Percentiles rank a stretch among this genome's conserved stretches.
Evolutionary conservation across 768 basidiomycete genomes (phyloP).

Genomic region (Exsudoporus frostii): DNA sequence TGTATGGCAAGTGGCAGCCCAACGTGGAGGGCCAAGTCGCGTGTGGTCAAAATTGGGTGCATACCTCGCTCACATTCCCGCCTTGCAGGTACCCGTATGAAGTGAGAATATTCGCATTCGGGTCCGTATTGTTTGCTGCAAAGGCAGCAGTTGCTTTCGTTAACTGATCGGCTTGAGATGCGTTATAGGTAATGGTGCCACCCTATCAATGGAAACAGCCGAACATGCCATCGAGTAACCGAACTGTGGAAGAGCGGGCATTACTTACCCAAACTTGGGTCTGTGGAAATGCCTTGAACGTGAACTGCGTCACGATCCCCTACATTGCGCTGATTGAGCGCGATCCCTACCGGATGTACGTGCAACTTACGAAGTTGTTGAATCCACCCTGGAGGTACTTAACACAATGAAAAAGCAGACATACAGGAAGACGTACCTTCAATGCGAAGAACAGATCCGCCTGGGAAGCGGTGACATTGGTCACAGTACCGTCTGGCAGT

Average conservation of each 20-base stretch:
- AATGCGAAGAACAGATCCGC: slow-evolving; percentile 45
- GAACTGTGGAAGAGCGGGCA: neutral
- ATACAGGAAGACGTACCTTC: slow-evolving; percentile 32
- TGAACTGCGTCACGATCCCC: slow-evolving; percentile 62
- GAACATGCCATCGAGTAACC: slow-evolving; percentile 4
- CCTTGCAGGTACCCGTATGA: slow-evolving; percentile 36
- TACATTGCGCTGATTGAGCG: slow-evolving; percentile 36
- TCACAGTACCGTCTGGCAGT: slow-evolving; percentile 49
- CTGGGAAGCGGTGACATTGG: slow-evolving; percentile 32
- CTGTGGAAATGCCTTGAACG: slow-evolving; percentile 41
- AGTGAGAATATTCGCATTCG: slow-evolving; percentile 38
- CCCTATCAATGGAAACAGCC: slow-evolving; percentile 35
- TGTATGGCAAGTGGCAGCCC: neutral
- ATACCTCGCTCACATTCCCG: slow-evolving; percentile 33
- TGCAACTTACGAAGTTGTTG: slow-evolving; percentile 53
- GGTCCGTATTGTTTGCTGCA: slow-evolving; percentile 18
- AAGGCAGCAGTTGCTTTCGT: slow-evolving; percentile 26
- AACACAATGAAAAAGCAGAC: neutral
- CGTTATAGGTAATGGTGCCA: slow-evolving; percentile 39
- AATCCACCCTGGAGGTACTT: slow-evolving; percentile 47
- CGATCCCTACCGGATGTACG: neutral
- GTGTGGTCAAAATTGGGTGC: slow-evolving; percentile 7
- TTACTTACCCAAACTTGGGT: slow-evolving; percentile 25
- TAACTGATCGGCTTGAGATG: slow-evolving; percentile 15
- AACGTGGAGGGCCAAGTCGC: neutral